Evolutionary conservation across 345 rosid species (phyloP), one percentile per base, ranked within the genome.

Genomic region (Gossypium turneri): DNA sequence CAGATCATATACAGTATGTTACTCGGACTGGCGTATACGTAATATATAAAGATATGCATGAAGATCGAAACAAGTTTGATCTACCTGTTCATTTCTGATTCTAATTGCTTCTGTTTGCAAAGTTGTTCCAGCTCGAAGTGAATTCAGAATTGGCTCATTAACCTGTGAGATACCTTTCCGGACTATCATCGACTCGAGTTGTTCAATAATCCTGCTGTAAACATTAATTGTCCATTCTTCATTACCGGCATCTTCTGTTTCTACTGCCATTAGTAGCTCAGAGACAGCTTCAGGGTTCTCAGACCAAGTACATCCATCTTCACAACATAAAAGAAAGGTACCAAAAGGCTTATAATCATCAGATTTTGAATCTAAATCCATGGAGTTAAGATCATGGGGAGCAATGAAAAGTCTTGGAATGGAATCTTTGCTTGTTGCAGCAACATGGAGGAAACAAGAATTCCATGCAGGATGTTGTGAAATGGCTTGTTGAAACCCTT

Each of bases 281-380:
- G 45, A 27, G 41, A 17, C 20, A 2, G 80, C 78, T 13, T 80
- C 86, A 1, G 89, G 83, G 76, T 85, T 87, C 3, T 91, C 88
- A 12, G 83, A 78, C 60, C 90, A 90, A 1, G 88, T 24, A 56
- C 75, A 78, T 24, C 87, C 80, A 34, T 3, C 25, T 69, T 69
- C 73, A 69, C 17, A 27, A 17, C 73, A 69, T 41, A 69, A 10
- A 69, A 69, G 73, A 29, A 69, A 69, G 12, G 60, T 69, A 52
- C 73, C 73, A 10, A 69, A 69, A 27, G 73, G 73, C 60, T 27
- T 69, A 45, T 51, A 69, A 16, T 4, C 5, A 24, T 15, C 13
- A 4, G 44, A 11, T 69, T 69, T 41, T 29, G 58, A 69, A 27
- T 56, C 16, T 48, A 47, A 50, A 29, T 5, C n/a, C 8, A 2